Evolutionary conservation across 768 basidiomycete species (phyloP).

Genomic region (Boletus fagicola): DNA sequence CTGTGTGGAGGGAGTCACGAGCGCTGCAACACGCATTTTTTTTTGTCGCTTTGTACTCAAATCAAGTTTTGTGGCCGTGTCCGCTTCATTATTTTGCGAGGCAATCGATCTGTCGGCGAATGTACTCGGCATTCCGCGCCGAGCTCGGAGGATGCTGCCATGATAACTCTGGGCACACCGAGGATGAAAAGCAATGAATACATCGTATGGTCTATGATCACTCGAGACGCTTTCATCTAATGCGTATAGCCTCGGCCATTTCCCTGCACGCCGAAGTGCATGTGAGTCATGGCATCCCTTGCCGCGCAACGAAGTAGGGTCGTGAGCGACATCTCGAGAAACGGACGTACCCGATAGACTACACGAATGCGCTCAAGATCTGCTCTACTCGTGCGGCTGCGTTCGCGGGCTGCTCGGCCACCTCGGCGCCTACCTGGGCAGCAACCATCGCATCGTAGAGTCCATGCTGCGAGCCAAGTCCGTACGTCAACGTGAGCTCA

Average conservation of each 20-base stretch:
- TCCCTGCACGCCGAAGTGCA: not conserved
- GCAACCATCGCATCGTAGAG: slow-evolving; percentile 49
- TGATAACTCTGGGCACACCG: too few relatives aligned
- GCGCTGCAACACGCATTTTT: not conserved
- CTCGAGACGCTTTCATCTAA: not conserved
- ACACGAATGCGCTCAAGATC: not conserved
- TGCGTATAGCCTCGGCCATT: too few relatives aligned
- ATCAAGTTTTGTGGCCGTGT: not conserved
- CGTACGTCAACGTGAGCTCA: slow-evolving; percentile 76
- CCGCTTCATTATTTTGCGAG: too few relatives aligned
- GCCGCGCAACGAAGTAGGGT: not conserved
- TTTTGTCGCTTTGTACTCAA: slow-evolving; percentile 13
- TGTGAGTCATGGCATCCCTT: not conserved
- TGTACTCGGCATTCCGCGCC: not conserved
- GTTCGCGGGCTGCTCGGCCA: not conserved
- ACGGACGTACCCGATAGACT: not conserved
- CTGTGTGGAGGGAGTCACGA: not conserved
- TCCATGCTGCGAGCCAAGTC: slow-evolving; percentile 78
- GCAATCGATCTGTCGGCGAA: not conserved
- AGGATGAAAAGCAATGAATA: not conserved
- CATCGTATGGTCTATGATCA: not conserved
- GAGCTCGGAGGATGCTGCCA: not conserved
- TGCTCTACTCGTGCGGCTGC: not conserved
- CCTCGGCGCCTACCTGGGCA: slow-evolving; percentile 25
- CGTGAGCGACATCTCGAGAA: not conserved